A percentile compares a stretch with the other conserved stretches of the same genome.
phyloP scores from a whole-genome alignment of 1,284 basidiomycete species.

The Sutorius eximius region DNA sequence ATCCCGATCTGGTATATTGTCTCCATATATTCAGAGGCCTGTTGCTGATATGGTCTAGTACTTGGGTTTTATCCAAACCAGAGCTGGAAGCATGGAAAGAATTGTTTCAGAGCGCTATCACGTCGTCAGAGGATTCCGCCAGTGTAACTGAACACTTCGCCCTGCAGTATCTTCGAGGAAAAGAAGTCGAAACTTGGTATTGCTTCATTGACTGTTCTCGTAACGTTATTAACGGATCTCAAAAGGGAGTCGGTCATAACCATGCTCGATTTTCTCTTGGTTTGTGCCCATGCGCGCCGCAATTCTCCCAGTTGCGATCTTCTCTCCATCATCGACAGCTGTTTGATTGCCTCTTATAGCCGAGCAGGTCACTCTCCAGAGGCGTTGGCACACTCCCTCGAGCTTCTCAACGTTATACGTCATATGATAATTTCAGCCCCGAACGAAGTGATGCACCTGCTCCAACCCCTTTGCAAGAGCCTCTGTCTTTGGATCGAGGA shows the following conservation, averaged over 20 bases:
- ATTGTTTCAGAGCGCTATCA: slow-evolving; percentile 32
- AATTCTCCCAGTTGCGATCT: slow-evolving; percentile 15
- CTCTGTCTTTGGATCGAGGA: slow-evolving; percentile 56
- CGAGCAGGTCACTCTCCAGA: slow-evolving; percentile 26
- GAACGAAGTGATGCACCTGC: slow-evolving; percentile 30
- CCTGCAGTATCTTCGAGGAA: slow-evolving; percentile 25
- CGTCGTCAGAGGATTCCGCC: slow-evolving; percentile 16
- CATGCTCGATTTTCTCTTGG: slow-evolving; percentile 23
- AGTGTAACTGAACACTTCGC: slow-evolving; percentile 25
- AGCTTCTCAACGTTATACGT: slow-evolving; percentile 37
- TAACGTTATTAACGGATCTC: slow-evolving; percentile 7
- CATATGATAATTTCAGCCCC: slow-evolving; percentile 32
- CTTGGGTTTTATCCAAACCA: slow-evolving; percentile 41
- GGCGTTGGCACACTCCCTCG: slow-evolving; percentile 32
- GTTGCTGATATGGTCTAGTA: slow-evolving; percentile 30
- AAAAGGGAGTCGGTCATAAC: slow-evolving; percentile 23
- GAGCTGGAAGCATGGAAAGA: slow-evolving; percentile 43
- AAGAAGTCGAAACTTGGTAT: slow-evolving; percentile 26
- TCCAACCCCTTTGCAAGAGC: slow-evolving; percentile 40
- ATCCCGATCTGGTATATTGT: slow-evolving; percentile 46
- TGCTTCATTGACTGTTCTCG: background rate
- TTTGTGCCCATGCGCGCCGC: slow-evolving; percentile 5
- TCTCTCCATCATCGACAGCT: slow-evolving; percentile 25
- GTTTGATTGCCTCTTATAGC: slow-evolving; percentile 39
- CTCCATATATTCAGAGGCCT: background rate